Evolutionary conservation across 2,329 filamentous ascomycete genomes (phyloP).

Genomic region (Dothideomycetes sp.): DNA sequence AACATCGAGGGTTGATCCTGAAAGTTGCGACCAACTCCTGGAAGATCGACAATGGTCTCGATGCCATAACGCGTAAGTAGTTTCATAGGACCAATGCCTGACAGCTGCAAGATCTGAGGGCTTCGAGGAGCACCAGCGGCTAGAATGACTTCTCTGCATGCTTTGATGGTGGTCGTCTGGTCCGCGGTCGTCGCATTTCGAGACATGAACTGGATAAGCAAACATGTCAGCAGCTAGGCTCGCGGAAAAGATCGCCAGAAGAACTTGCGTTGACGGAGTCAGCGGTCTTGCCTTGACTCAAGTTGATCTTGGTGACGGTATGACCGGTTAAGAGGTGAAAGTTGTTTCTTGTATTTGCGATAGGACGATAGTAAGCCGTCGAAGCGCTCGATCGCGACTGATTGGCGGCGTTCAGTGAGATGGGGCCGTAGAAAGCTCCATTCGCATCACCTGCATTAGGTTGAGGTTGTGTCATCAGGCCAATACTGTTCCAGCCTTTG

Average conservation of each 20-base stretch:
- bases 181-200: neutral
- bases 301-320: constrained; percentile 17
- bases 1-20: constrained; percentile 20
- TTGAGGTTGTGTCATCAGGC: constrained; percentile 15
- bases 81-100: constrained; percentile 18
- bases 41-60: constrained; percentile 22
- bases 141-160: constrained; percentile 26
- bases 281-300: neutral
- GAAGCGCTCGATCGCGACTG: constrained; percentile 29
- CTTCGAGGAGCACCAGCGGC: constrained; percentile 28
- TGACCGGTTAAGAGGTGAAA: constrained; percentile 23
- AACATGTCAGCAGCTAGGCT: neutral
- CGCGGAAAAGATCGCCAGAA: too few species aligned
- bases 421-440: constrained; percentile 30
- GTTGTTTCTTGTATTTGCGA: constrained; percentile 23
- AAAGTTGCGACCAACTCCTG: constrained; percentile 28
- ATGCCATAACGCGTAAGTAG: constrained; percentile 23
- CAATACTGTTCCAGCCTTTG: constrained; percentile 16
- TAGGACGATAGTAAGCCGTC: constrained; percentile 25
- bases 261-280: constrained; percentile 1
- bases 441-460: constrained; percentile 17
- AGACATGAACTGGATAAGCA: constrained; percentile 14
- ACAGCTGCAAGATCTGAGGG: constrained; percentile 28
- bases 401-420: constrained; percentile 26
- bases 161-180: neutral